Percentiles rank a stretch among this genome's conserved stretches.
These are phyloP conservation scores for Beauveria varroae DNA, from an alignment of 2,329 filamentous ascomycete species.

Conservation along the genomic window DNA sequence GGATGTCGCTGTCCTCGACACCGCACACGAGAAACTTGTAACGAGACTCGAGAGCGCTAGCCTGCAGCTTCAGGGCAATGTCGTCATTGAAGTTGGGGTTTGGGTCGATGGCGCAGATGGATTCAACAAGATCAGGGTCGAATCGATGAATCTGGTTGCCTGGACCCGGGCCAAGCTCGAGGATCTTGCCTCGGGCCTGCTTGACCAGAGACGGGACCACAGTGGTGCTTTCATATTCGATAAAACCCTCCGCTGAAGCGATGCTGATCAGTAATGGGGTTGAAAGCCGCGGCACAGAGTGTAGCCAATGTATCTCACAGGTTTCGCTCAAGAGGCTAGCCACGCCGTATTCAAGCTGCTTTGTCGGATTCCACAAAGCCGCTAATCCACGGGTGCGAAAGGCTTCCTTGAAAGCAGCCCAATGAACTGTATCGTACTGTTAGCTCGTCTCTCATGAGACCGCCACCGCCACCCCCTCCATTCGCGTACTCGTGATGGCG, in stretches of 20 bases:
- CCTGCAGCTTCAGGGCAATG: conserved; percentile 25
- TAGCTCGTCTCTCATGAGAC: not conserved
- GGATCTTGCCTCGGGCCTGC: conserved; percentile 18
- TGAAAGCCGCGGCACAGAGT: too few relatives aligned
- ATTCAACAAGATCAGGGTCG: conserved; percentile 22
- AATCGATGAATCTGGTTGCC: conserved; percentile 36
- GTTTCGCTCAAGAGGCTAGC: conserved; percentile 5
- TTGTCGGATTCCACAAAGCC: not conserved
- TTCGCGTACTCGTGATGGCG: not conserved
- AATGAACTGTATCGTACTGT: not conserved
- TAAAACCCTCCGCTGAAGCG: not conserved
- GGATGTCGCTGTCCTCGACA: conserved; percentile 29
- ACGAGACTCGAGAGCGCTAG: conserved; percentile 22
- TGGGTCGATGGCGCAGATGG: conserved; percentile 34
- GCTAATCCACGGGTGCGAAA: not conserved
- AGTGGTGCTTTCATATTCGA: conserved; percentile 8
- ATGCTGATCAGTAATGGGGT: not conserved
- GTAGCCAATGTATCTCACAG: not conserved
- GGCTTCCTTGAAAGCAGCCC: conserved; percentile 1
- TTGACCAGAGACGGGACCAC: conserved; percentile 4
- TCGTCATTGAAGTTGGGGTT: conserved; percentile 26
- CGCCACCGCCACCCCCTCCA: not conserved
- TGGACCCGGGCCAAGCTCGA: conserved; percentile 36
- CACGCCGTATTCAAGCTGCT: not conserved
- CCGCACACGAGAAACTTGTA: conserved; percentile 30